Conservation (phyloP, 1,284 basidiomycete genomes). For the Cutaneotrichosporon cyanovorans region DNA sequence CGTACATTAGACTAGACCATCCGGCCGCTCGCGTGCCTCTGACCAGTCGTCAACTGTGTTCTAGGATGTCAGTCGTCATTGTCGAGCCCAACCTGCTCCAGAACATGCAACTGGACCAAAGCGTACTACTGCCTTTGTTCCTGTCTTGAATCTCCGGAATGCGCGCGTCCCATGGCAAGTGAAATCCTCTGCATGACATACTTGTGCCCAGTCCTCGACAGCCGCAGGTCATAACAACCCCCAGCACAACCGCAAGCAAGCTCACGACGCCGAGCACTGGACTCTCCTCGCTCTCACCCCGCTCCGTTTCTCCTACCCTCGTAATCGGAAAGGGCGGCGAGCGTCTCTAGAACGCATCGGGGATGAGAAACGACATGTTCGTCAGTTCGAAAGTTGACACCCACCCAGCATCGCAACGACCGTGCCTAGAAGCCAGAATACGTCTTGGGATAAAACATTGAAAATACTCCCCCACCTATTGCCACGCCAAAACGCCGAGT, state of each 20-base stretch:
- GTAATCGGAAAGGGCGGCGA: slow-evolving; percentile 11
- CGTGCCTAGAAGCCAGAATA: too few relatives aligned
- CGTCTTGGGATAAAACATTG: neutral
- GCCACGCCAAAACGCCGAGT: neutral
- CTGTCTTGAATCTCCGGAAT: too few relatives aligned
- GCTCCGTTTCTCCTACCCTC: slow-evolving; percentile 19
- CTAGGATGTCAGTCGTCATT: too few relatives aligned
- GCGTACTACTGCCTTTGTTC: too few relatives aligned
- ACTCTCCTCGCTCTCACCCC: slow-evolving; percentile 9
- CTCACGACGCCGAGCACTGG: neutral
- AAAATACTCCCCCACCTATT: neutral
- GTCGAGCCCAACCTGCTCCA: too few relatives aligned
- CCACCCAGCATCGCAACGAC: neutral
- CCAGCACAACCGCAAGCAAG: neutral
- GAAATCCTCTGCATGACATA: too few relatives aligned
- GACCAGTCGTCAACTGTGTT: too few relatives aligned
- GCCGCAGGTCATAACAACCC: neutral
- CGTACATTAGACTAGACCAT: too few relatives aligned
- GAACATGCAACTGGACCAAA: too few relatives aligned
- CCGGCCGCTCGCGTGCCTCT: too few relatives aligned
- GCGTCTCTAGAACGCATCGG: slow-evolving; percentile 17
- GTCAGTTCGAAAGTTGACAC: neutral
- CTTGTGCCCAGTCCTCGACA: neutral
- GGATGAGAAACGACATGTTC: slow-evolving; percentile 3
- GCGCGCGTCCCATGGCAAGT: too few relatives aligned